Base-by-base conservation (phyloP, 2,329 filamentous ascomycete genomes). In the Neopestalotiopsis rosae region DNA sequence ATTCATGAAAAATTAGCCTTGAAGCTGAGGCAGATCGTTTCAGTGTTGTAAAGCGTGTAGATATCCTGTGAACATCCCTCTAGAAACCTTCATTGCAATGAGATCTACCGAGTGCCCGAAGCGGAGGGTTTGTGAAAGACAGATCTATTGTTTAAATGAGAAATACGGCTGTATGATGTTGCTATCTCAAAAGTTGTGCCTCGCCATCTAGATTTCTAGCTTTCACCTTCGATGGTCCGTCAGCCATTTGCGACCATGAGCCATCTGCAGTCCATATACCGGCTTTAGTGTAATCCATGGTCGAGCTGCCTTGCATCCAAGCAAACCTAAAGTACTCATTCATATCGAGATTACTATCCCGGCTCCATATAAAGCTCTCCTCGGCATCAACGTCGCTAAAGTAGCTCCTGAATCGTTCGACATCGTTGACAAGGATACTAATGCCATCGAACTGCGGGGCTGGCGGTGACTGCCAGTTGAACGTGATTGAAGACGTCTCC, bases 391-490 rank as follows among this genome's bases (percentile, higher is more conserved):
- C 85, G 63, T 90, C 87, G 61, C 86, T 87, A 70, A 92, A 91
- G 78, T 91, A 95, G 5, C 88, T 88, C n/a, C 91, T 84, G 78
- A 91, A 94, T 24, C 93, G 84, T 80, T 97, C 94, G 0, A 97
- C 94, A 73, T 97, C 94, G 75, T 97, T 96, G 72, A 97, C 92
- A 0, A 97, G 83, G 17, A 96, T 87, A 76, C 91, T 94, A 69
- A 97, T 87, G 13, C 93, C 94, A 74, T 95, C 92, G 73, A 90
- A 94, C 28, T 85, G 81, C 9, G 84, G 80, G 72, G 82, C 80
- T 2, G 82, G 81, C 28, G 84, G 84, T 45, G 78, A 70, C 2
- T 81, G 80, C 88, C 87, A 90, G 2, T 78, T 78, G 70, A 90
- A 93, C 0, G 88, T 87, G 71, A 95, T 93, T 12, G 86, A 91